These are phyloP conservation scores for Sparassis latifolia DNA, from an alignment of 1,284 basidiomycete genomes.

Conservation along the genomic window DNA sequence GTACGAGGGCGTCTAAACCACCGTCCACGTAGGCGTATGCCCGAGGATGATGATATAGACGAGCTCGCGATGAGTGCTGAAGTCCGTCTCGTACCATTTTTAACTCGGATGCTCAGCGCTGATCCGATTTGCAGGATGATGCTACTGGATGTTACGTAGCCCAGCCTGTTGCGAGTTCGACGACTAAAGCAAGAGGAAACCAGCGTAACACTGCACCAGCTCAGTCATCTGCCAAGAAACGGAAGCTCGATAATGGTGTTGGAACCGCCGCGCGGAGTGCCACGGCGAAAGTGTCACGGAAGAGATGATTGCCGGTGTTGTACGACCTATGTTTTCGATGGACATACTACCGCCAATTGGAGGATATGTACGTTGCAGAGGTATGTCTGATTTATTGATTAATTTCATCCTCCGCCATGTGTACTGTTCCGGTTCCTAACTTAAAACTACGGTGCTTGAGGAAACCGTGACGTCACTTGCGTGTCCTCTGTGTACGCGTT, in stretches of 20 bases:
- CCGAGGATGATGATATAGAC: slow-evolving; percentile 14
- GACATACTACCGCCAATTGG: no score
- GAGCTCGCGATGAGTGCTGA: slow-evolving; percentile 12
- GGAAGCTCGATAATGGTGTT: slow-evolving; percentile 13
- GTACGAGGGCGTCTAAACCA: no score
- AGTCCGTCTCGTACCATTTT: slow-evolving; percentile 2
- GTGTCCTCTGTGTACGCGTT: no score
- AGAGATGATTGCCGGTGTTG: neutral
- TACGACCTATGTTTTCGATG: no score
- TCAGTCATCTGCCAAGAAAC: slow-evolving; percentile 12
- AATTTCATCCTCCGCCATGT: no score
- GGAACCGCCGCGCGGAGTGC: neutral
- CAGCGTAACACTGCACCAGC: slow-evolving; percentile 2
- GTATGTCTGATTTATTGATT: no score
- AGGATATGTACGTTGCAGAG: no score
- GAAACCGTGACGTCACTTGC: no score
- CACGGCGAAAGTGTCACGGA: slow-evolving; percentile 4
- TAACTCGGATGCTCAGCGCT: neutral
- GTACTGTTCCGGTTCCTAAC: no score
- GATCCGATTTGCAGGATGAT: neutral
- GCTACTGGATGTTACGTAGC: neutral
- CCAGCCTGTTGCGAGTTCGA: neutral
- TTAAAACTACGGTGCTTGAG: no score
- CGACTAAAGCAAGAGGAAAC: neutral
- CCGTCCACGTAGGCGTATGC: neutral